Evolutionary conservation across 352 stramenopile species (phyloP).

Genomic region (Blastocystis sp.): DNA sequence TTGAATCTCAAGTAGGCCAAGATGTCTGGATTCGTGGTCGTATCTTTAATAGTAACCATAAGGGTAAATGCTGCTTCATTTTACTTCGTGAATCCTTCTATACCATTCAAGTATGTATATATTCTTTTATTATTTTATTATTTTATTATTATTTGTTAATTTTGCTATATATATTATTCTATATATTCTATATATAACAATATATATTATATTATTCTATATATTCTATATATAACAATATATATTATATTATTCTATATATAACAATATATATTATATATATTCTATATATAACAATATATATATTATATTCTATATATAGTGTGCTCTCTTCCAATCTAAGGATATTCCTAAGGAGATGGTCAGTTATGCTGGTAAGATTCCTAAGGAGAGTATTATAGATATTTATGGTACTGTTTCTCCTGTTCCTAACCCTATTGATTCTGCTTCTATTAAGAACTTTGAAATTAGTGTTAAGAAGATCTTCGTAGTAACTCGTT

Average conservation of each 20-base stretch:
- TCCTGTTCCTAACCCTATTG: slow-evolving; percentile 61
- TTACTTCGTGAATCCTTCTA: slow-evolving; percentile 77
- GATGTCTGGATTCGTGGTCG: slow-evolving; percentile 76
- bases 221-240: background rate
- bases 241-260: background rate
- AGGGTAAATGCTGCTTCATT: slow-evolving; percentile 79
- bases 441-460: slow-evolving; percentile 70
- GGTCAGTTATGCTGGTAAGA: slow-evolving; percentile 77
- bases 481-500: slow-evolving; percentile 79
- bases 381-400: slow-evolving; percentile 82
- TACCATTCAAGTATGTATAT: slow-evolving; percentile 88
- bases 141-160: no score
- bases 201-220: slow-evolving; percentile 42
- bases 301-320: background rate
- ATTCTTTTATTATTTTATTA: no score
- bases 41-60: slow-evolving; percentile 71
- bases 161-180: no score
- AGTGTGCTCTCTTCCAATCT: slow-evolving; percentile 54
- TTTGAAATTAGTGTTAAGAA: slow-evolving; percentile 77
- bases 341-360: slow-evolving; percentile 71
- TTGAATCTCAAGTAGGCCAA: slow-evolving; percentile 59
- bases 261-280: background rate
- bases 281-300: background rate
- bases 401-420: slow-evolving; percentile 75
- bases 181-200: no score